These are phyloP conservation scores for Aciculosporium take DNA, from an alignment of 2,329 filamentous ascomycete species.

Conservation along the genomic window DNA sequence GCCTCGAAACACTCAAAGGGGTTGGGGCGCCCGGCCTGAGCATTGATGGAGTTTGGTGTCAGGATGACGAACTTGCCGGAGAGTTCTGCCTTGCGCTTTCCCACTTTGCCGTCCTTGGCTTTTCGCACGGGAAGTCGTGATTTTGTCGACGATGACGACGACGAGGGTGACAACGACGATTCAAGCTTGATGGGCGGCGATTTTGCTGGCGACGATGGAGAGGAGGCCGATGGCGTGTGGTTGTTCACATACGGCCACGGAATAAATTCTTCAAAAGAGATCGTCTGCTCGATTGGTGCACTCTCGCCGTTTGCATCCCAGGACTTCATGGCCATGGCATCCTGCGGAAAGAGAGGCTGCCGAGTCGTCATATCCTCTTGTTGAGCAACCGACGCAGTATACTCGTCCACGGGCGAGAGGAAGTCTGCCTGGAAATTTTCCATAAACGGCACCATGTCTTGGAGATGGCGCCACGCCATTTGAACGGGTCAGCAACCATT, in stretches of 20 bases:
- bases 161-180: background rate
- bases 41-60: conserved; percentile 37
- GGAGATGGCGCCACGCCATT: background rate
- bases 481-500: background rate
- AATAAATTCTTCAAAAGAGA: conserved; percentile 25
- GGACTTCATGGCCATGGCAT: conserved; percentile 19
- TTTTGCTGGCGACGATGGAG: conserved; percentile 16
- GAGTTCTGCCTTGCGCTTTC: conserved; percentile 16
- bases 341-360: conserved; percentile 21
- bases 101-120: conserved; percentile 23
- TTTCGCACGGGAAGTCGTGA: conserved; percentile 25
- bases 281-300: conserved; percentile 17
- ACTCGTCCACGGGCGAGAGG: conserved; percentile 14
- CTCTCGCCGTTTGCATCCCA: conserved; percentile 27
- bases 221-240: conserved; percentile 9
- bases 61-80: conserved; percentile 39
- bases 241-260: conserved; percentile 15
- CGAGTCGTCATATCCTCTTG: conserved; percentile 23
- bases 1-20: conserved; percentile 41
- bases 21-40: conserved; percentile 35
- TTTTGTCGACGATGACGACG: conserved; percentile 8
- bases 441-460: conserved; percentile 19
- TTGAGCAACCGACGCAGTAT: conserved; percentile 4
- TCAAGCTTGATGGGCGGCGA: conserved; percentile 17
- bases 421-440: conserved; percentile 18